These are phyloP conservation scores for Penicillium expansum DNA, from an alignment of 2,329 filamentous ascomycete species.

Conservation along the genomic window DNA sequence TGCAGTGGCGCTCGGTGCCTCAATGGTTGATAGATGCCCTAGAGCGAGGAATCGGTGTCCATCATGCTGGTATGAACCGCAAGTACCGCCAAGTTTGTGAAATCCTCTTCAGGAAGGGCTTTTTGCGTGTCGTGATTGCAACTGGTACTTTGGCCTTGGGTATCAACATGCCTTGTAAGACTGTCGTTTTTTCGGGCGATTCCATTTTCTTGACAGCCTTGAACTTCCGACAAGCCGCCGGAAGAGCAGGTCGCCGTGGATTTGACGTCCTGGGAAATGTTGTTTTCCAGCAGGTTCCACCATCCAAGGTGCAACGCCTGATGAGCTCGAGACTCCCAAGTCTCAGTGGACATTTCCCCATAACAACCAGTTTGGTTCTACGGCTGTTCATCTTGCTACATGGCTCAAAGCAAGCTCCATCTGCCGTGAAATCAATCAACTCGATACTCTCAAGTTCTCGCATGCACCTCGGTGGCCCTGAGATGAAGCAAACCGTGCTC, in stretches of 20 bases:
- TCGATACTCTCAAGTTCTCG: constrained; percentile 67
- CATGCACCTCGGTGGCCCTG: constrained; percentile 67
- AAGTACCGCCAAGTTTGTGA: constrained; percentile 65
- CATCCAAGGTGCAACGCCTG: constrained; percentile 62
- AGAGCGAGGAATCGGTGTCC: constrained; percentile 67
- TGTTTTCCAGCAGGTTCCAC: constrained; percentile 67
- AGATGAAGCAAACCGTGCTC: constrained; percentile 65
- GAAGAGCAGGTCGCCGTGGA: constrained; percentile 74
- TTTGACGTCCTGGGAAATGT: constrained; percentile 80
- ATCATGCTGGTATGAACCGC: constrained; percentile 77
- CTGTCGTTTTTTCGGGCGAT: constrained; percentile 73
- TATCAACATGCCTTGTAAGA: constrained; percentile 83
- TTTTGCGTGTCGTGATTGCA: constrained; percentile 67
- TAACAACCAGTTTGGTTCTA: constrained; percentile 70
- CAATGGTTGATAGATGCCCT: constrained; percentile 57
- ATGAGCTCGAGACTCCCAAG: constrained; percentile 72
- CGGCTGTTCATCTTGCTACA: constrained; percentile 66
- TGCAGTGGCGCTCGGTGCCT: constrained; percentile 51
- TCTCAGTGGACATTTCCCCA: constrained; percentile 73
- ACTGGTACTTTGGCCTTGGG: constrained; percentile 74
- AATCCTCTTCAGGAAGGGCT: constrained; percentile 57
- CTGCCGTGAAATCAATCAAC: constrained; percentile 61
- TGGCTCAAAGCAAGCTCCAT: constrained; percentile 62
- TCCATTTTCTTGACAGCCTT: constrained; percentile 70
- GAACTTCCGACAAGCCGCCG: constrained; percentile 73